Evolutionary conservation across 495 filamentous ascomycete species (phyloP).

Genomic region (Penicillium angulare): DNA sequence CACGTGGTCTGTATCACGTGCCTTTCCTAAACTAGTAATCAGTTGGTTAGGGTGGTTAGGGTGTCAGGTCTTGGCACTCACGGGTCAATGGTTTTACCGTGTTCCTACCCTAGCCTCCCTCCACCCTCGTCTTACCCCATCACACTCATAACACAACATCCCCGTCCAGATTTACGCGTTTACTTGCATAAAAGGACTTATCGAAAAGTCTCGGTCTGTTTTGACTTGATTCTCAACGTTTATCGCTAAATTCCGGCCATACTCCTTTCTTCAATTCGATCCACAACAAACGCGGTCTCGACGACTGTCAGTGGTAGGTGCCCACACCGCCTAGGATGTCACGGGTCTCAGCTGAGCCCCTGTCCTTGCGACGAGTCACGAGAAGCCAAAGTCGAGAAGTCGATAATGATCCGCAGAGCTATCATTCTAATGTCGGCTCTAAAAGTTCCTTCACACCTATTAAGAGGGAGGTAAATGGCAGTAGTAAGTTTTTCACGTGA

Average conservation of each 20-base stretch:
- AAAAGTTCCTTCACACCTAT: background rate
- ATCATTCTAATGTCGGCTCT: background rate
- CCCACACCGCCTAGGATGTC: slow-evolving; percentile 22
- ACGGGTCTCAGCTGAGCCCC: slow-evolving; percentile 1
- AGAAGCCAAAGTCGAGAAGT: slow-evolving; percentile 26
- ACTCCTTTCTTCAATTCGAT: background rate
- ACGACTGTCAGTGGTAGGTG: too few species aligned
- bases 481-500: background rate
- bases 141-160: background rate
- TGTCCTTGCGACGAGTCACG: slow-evolving; percentile 18
- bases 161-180: too few species aligned
- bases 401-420: background rate
- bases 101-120: background rate
- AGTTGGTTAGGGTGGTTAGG: background rate
- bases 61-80: background rate
- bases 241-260: background rate
- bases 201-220: too few species aligned
- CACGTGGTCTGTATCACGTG: background rate
- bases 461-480: background rate
- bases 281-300: too few species aligned
- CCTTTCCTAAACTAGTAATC: background rate
- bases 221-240: background rate
- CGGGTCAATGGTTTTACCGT: background rate
- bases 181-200: too few species aligned
- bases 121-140: too few species aligned